Evolutionary conservation across 306 rosid genomes (phyloP).

Genomic region (Acacia acuminata): DNA sequence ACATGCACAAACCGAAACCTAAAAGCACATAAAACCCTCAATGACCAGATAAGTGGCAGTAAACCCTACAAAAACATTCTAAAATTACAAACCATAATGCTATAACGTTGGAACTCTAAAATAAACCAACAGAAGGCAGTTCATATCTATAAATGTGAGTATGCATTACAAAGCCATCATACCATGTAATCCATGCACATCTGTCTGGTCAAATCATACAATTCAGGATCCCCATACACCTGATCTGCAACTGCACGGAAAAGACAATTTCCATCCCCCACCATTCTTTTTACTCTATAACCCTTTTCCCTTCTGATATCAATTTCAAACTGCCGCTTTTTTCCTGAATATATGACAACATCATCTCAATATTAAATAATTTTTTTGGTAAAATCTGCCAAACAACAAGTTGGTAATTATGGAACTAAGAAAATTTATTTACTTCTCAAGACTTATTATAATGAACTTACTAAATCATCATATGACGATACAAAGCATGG

Average conservation of each 20-base stretch:
- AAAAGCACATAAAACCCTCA: not conserved
- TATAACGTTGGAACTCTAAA: not conserved
- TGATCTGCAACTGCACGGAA: slow-evolving; percentile 97
- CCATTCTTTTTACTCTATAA: slow-evolving; percentile 87
- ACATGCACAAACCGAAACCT: slow-evolving; percentile 10
- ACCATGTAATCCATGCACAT: slow-evolving; percentile 97
- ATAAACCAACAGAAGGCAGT: not conserved
- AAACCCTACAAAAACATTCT: not conserved
- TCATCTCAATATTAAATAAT: slow-evolving; percentile 5
- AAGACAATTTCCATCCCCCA: slow-evolving; percentile 96
- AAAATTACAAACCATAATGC: not conserved
- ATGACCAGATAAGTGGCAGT: not conserved
- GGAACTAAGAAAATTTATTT: not conserved
- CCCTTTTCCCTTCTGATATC: slow-evolving; percentile 82
- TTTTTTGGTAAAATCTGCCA: slow-evolving; percentile 9
- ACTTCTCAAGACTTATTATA: slow-evolving; percentile 2
- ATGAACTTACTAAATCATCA: slow-evolving; percentile 72
- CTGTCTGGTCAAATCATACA: slow-evolving; percentile 74
- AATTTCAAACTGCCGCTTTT: slow-evolving; percentile 89
- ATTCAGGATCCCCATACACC: slow-evolving; percentile 92
- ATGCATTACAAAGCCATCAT: slow-evolving; percentile 16
- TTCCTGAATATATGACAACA: slow-evolving; percentile 60
- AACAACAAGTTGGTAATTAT: slow-evolving; percentile 1
- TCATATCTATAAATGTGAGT: not conserved
- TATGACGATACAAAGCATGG: slow-evolving; percentile 74